A percentile compares a stretch with the other conserved stretches of the same genome.
phyloP scores from a whole-genome alignment of 495 filamentous ascomycete genomes.

The Aspergillus campestris region DNA sequence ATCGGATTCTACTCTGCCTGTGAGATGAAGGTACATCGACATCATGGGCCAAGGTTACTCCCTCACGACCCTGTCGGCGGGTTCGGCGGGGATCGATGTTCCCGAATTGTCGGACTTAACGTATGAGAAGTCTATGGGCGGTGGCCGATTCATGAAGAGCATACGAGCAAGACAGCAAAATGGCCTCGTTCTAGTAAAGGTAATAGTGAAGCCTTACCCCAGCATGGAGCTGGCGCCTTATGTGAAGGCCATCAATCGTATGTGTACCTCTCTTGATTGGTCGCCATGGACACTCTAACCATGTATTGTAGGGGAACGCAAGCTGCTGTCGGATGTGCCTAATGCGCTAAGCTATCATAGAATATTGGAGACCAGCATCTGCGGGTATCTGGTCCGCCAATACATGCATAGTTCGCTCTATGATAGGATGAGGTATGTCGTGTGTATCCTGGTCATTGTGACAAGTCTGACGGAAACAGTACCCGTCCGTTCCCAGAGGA shows the following conservation, averaged over 20 bases:
- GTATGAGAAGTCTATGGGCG: conserved; percentile 90
- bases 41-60: conserved; percentile 97
- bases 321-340: conserved; percentile 68
- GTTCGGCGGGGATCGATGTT: conserved; percentile 86
- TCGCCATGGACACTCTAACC: conserved; percentile 13
- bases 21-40: conserved; percentile 31
- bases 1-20: neutral
- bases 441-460: neutral
- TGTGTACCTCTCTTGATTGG: conserved; percentile 17
- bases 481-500: conserved; percentile 96
- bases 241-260: conserved; percentile 64
- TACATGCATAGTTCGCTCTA: conserved; percentile 95
- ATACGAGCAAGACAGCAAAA: conserved; percentile 83
- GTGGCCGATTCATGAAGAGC: conserved; percentile 94
- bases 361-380: conserved; percentile 78
- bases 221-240: conserved; percentile 71
- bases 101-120: conserved; percentile 80
- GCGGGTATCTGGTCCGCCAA: conserved; percentile 92
- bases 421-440: conserved; percentile 71
- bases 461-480: conserved; percentile 33
- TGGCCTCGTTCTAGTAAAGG: conserved; percentile 86
- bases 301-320: conserved; percentile 59
- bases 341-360: conserved; percentile 90
- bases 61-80: conserved; percentile 77
- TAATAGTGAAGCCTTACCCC: conserved; percentile 82